Evolutionary conservation across 73 alveolate genomes (phyloP).

Genomic region (Strombidium stylifer): DNA sequence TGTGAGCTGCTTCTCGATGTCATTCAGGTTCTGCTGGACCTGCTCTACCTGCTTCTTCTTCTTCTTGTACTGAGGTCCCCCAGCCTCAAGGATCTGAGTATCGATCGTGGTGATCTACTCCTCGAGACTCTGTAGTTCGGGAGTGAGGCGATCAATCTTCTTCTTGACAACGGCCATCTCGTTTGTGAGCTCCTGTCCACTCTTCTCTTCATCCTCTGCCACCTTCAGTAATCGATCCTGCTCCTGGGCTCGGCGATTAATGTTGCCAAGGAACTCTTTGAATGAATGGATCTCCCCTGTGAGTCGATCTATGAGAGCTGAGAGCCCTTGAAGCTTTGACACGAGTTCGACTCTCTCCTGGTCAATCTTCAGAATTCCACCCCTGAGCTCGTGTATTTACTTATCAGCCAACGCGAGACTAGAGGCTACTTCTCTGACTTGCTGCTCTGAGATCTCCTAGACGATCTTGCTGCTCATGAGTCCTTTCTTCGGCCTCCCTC

Average conservation of each 20-base stretch:
- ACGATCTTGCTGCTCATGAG: conserved; percentile 46
- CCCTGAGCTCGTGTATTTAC: too few relatives aligned
- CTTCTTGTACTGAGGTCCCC: conserved; percentile 43
- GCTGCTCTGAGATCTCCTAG: conserved; percentile 38
- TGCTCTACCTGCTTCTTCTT: conserved; percentile 58
- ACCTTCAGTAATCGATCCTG: conserved; percentile 42
- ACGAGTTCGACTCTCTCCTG: conserved; percentile 31
- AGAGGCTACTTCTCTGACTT: conserved; percentile 36
- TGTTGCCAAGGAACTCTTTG: not conserved
- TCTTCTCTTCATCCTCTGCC: conserved; percentile 52
- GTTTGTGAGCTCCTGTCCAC: not conserved
- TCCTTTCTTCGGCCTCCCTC: conserved; percentile 90
- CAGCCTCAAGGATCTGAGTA: conserved; percentile 26
- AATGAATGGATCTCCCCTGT: conserved; percentile 13
- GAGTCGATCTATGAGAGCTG: too few relatives aligned
- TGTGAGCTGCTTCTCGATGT: conserved; percentile 59
- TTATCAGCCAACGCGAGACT: too few relatives aligned
- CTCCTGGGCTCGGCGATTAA: conserved; percentile 15
- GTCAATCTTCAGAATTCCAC: not conserved
- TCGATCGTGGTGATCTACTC: conserved; percentile 14
- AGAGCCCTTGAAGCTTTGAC: conserved; percentile 32
- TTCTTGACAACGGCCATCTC: conserved; percentile 2
- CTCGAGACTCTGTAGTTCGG: conserved; percentile 13
- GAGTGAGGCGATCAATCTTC: conserved; percentile 2
- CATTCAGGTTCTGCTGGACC: conserved; percentile 50